Base-by-base conservation (phyloP, 495 filamentous ascomycete species). In the Terfezia boudieri region DNA sequence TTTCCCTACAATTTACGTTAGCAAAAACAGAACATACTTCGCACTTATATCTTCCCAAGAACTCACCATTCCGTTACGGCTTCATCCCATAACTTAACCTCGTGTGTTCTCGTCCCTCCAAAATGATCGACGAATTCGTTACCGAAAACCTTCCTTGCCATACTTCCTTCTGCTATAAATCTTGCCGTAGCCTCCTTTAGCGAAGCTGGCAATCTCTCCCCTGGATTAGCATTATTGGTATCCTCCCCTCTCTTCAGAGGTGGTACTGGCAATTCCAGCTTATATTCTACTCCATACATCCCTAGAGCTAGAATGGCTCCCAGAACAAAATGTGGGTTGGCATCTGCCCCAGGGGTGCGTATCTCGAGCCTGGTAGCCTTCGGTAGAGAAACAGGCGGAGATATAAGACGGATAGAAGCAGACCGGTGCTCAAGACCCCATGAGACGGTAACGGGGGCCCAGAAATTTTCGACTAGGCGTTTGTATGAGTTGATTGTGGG, bases 401-500 rank as follows among this genome's bases (percentile, higher is more conserved):
- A 75, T 60, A 96, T 95, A 22, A 98, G 66, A 8, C 92, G 75
- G 54, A 98, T 83, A 0, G 84, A 92, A 0, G 90, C 90, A 1
- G 86, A 86, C 41, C 90, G 83, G 60, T 98, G 90, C 66, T 96
- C 90, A 8, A 95, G 67, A 1, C 92, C 90, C 92, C 90, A 98
- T 2, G 84, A 92, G 1, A 95, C 90, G 0, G 87, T 95, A 7
- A 98, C 89, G 0, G 90, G 90, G 0, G 90, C 90, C 92, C 92
- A 96, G 69, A 94, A 95, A 66, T 96, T 96, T 72, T 98, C 90
- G 10, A 98, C 90, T 2, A 98, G 74, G 1, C 92, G 81, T 66
- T 98, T 98, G 71, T 96, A 98, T 57, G 83, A 88, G 68, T 98
- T 98, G 66, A 98, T 75, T 6, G 86, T 98, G 1, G 90, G 90